A percentile compares a stretch with the other conserved stretches of the same genome.
Evolutionary conservation across 1,139 yeast genomes (phyloP).

Genomic region (Diutina scorzettiae): DNA sequence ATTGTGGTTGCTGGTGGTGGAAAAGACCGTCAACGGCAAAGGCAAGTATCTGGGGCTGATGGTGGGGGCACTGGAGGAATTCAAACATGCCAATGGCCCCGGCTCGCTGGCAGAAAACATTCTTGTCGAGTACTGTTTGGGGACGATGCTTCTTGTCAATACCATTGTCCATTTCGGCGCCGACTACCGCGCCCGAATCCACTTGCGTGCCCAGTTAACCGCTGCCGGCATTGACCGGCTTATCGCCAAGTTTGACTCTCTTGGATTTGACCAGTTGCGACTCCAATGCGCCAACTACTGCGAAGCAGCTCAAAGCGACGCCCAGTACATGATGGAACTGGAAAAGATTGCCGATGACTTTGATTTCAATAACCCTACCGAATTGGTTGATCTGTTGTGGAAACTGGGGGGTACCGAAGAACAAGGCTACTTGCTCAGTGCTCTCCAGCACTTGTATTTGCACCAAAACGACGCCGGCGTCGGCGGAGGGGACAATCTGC

Average conservation of each 20-base stretch:
- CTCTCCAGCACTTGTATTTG: conserved; percentile 75
- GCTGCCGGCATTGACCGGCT: conserved; percentile 67
- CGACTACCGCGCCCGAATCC: conserved; percentile 58
- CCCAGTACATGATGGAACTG: conserved; percentile 47
- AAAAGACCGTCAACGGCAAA: conserved; percentile 69
- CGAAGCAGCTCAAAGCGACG: conserved; percentile 59
- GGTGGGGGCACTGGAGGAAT: conserved; percentile 91
- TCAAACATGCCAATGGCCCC: conserved; percentile 11
- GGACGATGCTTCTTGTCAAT: conserved; percentile 68
- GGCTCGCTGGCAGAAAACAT: not conserved
- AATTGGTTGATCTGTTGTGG: conserved; percentile 60
- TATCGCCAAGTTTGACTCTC: conserved; percentile 45
- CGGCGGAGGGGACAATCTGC: conserved; percentile 36
- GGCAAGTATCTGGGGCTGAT: conserved; percentile 76
- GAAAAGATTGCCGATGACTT: conserved; percentile 51
- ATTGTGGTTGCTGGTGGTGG: conserved; percentile 72
- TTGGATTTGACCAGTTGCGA: conserved; percentile 52
- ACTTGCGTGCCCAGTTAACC: conserved; percentile 62
- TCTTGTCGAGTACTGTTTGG: conserved; percentile 64
- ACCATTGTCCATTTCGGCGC: conserved; percentile 56
- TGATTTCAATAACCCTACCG: conserved; percentile 66
- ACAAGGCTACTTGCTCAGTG: conserved; percentile 60
- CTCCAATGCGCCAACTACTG: conserved; percentile 58
- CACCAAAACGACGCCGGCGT: conserved; percentile 50
- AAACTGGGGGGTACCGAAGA: conserved; percentile 59